Evolutionary conservation across 768 basidiomycete species (phyloP).

Genomic region (Infundibulicybe gibba): DNA sequence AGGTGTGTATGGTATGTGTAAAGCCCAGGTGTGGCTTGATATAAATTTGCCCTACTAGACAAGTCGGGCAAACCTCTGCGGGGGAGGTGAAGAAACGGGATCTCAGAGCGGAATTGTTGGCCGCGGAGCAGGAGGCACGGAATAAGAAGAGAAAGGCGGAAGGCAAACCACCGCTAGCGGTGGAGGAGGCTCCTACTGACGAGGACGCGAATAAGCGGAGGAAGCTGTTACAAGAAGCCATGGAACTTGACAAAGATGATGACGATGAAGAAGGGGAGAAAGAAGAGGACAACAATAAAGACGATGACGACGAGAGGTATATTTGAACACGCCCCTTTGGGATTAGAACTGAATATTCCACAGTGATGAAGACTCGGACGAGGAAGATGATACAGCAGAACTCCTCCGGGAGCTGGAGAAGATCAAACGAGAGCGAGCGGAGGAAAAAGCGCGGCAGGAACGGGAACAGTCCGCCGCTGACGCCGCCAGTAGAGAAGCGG

Average conservation of each 20-base stretch:
- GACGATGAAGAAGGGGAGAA: slow-evolving; percentile 58
- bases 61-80: slow-evolving; percentile 85
- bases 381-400: slow-evolving; percentile 92
- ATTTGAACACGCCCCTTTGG: slow-evolving; percentile 1
- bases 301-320: slow-evolving; percentile 50
- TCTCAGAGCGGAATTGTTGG: slow-evolving; percentile 76
- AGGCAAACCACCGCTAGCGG: slow-evolving; percentile 53
- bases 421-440: slow-evolving; percentile 94
- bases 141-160: slow-evolving; percentile 93
- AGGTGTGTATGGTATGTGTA: slow-evolving; percentile 43
- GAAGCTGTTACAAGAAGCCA: slow-evolving; percentile 82
- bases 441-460: slow-evolving; percentile 84
- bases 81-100: slow-evolving; percentile 77
- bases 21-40: background rate
- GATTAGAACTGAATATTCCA: background rate
- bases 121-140: slow-evolving; percentile 82
- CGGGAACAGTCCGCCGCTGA: slow-evolving; percentile 62
- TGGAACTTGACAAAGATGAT: slow-evolving; percentile 89
- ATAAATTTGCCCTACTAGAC: slow-evolving; percentile 35
- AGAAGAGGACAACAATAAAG: slow-evolving; percentile 28
- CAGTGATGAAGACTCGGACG: slow-evolving; percentile 45
- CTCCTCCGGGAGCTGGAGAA: slow-evolving; percentile 96
- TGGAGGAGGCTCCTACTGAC: slow-evolving; percentile 37
- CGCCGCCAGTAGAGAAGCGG: slow-evolving; percentile 66
- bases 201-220: slow-evolving; percentile 79